Conservation (phyloP, 108 stramenopile species). For the Conticribra guillardii region DNA sequence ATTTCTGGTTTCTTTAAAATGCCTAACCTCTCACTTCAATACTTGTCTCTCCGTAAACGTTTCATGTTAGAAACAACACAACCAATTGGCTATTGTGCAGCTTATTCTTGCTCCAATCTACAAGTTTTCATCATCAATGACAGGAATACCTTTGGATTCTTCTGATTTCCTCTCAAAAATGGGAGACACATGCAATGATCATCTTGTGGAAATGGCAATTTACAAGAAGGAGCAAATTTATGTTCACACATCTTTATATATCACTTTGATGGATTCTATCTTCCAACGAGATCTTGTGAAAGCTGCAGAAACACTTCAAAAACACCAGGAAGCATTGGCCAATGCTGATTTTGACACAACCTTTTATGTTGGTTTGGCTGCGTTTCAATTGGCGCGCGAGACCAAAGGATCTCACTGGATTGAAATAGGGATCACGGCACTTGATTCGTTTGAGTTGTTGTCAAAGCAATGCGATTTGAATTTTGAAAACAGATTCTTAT, state of each 20-base stretch:
- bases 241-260: not conserved
- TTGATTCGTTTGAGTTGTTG: slow-evolving; percentile 21
- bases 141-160: slow-evolving; percentile 11
- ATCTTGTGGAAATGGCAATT: slow-evolving; percentile 5
- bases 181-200: not conserved
- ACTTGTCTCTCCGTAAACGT: too few relatives aligned
- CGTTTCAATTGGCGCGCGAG: slow-evolving; percentile 23
- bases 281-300: slow-evolving; percentile 12
- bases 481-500: slow-evolving; percentile 11
- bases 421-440: slow-evolving; percentile 15
- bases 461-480: slow-evolving; percentile 1
- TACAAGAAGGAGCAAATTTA: slow-evolving; percentile 8
- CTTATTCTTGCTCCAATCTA: slow-evolving; percentile 16
- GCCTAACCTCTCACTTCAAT: too few relatives aligned
- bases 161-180: slow-evolving; percentile 3
- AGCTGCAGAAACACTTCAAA: slow-evolving; percentile 7
- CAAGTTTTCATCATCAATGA: slow-evolving; percentile 11
- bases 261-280: slow-evolving; percentile 5
- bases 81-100: slow-evolving; percentile 11
- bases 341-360: slow-evolving; percentile 5
- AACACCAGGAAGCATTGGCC: slow-evolving; percentile 1
- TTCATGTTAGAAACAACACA: slow-evolving; percentile 14
- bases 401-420: slow-evolving; percentile 19
- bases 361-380: slow-evolving; percentile 14
- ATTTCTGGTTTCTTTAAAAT: too few relatives aligned